Conservation (phyloP, 2,329 filamentous ascomycete species). For the Penicillium polonicum region DNA sequence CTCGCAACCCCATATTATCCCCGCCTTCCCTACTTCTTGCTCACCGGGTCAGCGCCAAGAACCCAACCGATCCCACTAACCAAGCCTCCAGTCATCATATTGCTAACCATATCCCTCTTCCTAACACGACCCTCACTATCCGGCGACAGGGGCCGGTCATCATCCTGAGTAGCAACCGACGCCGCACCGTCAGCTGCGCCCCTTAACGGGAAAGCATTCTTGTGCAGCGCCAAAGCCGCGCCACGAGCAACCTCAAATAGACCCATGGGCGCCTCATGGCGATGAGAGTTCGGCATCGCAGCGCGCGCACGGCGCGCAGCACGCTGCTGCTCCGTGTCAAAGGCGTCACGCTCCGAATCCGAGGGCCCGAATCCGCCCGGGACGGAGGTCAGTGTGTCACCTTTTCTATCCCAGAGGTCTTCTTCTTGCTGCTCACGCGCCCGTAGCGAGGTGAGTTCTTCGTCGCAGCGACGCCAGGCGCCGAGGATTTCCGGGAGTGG, state of each 20-base stretch:
- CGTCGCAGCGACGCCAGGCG: slow-evolving; percentile 64
- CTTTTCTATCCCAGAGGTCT: slow-evolving; percentile 57
- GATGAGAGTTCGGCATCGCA: slow-evolving; percentile 26
- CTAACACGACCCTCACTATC: slow-evolving; percentile 40
- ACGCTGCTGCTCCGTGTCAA: slow-evolving; percentile 44
- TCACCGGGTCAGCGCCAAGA: slow-evolving; percentile 53
- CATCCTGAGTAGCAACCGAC: slow-evolving; percentile 1
- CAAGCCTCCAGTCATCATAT: slow-evolving; percentile 61
- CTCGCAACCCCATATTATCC: not conserved
- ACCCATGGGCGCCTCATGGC: slow-evolving; percentile 52
- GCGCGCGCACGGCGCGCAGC: slow-evolving; percentile 32
- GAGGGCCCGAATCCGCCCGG: slow-evolving; percentile 48
- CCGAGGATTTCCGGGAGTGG: slow-evolving; percentile 60
- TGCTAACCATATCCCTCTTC: slow-evolving; percentile 59
- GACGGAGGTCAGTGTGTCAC: slow-evolving; percentile 44
- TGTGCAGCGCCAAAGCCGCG: slow-evolving; percentile 49
- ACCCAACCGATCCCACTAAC: slow-evolving; percentile 66
- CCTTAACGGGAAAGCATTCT: slow-evolving; percentile 48
- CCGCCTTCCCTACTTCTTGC: slow-evolving; percentile 23
- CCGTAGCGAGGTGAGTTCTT: slow-evolving; percentile 56
- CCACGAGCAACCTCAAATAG: slow-evolving; percentile 54
- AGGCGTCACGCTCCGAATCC: slow-evolving; percentile 46
- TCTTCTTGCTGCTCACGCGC: slow-evolving; percentile 57
- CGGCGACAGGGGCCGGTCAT: slow-evolving; percentile 17
- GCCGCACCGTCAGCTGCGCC: slow-evolving; percentile 14